A percentile compares a stretch with the other conserved stretches of the same genome.
Evolutionary conservation across 2,329 filamentous ascomycete species (phyloP).

Genomic region (Xylaria sp.): DNA sequence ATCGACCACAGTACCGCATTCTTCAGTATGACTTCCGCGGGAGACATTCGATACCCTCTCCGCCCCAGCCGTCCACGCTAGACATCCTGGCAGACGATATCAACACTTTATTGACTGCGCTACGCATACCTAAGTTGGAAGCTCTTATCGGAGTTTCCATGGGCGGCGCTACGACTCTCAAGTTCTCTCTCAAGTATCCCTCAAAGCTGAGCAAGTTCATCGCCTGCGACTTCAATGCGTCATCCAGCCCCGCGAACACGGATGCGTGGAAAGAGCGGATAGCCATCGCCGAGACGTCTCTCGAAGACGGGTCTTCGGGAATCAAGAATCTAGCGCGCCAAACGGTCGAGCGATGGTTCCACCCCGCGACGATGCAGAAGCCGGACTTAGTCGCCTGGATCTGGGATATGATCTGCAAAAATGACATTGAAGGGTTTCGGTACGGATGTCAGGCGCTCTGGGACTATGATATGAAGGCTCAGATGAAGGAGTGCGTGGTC

Average conservation of each 20-base stretch:
- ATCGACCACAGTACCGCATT: conserved; percentile 74
- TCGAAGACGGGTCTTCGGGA: conserved; percentile 62
- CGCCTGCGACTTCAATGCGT: conserved; percentile 80
- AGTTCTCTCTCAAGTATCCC: conserved; percentile 82
- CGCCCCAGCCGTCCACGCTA: conserved; percentile 64
- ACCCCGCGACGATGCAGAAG: conserved; percentile 61
- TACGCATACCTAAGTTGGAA: conserved; percentile 74
- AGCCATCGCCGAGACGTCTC: conserved; percentile 67
- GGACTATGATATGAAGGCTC: conserved; percentile 72
- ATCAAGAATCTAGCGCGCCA: conserved; percentile 73
- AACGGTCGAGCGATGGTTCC: conserved; percentile 84
- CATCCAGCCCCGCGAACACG: conserved; percentile 77
- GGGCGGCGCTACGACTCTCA: conserved; percentile 81
- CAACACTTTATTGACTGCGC: conserved; percentile 69
- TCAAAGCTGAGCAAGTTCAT: conserved; percentile 84
- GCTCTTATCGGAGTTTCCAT: conserved; percentile 80
- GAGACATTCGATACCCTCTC: conserved; percentile 62
- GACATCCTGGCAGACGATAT: conserved; percentile 76
- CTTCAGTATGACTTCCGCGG: conserved; percentile 83
- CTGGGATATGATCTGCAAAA: conserved; percentile 73
- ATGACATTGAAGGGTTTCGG: conserved; percentile 75
- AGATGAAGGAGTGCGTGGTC: conserved; percentile 63
- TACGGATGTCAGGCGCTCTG: conserved; percentile 76
- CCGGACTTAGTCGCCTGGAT: conserved; percentile 64
- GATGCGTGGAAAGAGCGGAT: conserved; percentile 83